Percentiles rank a stretch among this genome's conserved stretches.
Evolutionary conservation across 305 asterid species (phyloP).

Genomic region (Nicotiana rustica): DNA sequence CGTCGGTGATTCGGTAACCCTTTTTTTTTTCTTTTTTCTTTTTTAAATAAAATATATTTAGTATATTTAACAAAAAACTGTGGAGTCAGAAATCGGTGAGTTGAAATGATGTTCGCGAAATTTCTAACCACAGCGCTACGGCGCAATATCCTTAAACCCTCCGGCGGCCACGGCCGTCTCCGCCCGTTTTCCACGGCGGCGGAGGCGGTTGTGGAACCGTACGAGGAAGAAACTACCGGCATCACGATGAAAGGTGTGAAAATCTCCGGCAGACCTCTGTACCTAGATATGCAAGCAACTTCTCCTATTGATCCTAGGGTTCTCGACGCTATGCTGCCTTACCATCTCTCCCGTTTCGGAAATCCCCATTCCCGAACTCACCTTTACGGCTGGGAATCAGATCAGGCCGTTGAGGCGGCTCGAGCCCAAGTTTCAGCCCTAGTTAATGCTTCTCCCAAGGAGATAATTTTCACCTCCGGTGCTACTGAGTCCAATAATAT

Average conservation of each 20-base stretch:
- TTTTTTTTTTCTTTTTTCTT: neutral
- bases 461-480: slow-evolving; percentile 93
- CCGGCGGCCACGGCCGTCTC: slow-evolving; percentile 15
- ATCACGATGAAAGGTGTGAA: slow-evolving; percentile 83
- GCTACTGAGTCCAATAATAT: slow-evolving; percentile 94
- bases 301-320: slow-evolving; percentile 96
- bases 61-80: neutral
- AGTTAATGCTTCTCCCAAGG: slow-evolving; percentile 86
- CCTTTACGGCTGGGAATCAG: slow-evolving; percentile 99
- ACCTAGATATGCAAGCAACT: slow-evolving; percentile 96
- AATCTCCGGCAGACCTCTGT: slow-evolving; percentile 90
- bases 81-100: neutral
- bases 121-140: slow-evolving; percentile 60
- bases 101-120: slow-evolving; percentile 66
- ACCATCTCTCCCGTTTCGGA: slow-evolving; percentile 73
- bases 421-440: slow-evolving; percentile 67
- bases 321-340: slow-evolving; percentile 92
- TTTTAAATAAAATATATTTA: neutral
- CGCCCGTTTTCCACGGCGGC: slow-evolving; percentile 64
- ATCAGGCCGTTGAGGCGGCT: slow-evolving; percentile 77
- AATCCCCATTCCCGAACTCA: slow-evolving; percentile 97
- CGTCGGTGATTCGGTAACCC: slow-evolving; percentile 40
- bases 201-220: slow-evolving; percentile 52
- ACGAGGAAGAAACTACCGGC: slow-evolving; percentile 64
- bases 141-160: slow-evolving; percentile 52